Conservation (phyloP, 2,329 filamentous ascomycete genomes). For the Metarhizium guizhouense region DNA sequence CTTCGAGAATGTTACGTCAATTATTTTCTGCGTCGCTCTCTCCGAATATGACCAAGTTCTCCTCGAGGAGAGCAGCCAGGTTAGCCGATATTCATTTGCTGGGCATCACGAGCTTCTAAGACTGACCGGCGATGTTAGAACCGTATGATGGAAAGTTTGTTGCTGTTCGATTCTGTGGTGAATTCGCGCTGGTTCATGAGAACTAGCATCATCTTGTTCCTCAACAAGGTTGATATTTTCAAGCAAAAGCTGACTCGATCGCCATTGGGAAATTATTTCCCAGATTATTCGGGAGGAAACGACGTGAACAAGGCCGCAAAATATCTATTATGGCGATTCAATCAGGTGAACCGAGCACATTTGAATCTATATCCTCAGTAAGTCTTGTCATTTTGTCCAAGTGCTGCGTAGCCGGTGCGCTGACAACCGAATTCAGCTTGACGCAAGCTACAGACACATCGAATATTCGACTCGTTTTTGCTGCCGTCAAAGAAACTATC, state of each 20-base stretch:
- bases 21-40: slow-evolving; percentile 96
- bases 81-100: slow-evolving; percentile 30
- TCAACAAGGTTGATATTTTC: slow-evolving; percentile 99
- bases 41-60: slow-evolving; percentile 98
- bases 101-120: not conserved
- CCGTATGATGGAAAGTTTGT: slow-evolving; percentile 97
- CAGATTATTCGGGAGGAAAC: slow-evolving; percentile 93
- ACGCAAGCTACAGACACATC: slow-evolving; percentile 98
- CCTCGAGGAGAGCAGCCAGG: slow-evolving; percentile 94
- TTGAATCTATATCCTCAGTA: slow-evolving; percentile 97
- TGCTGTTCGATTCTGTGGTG: slow-evolving; percentile 95
- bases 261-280: slow-evolving; percentile 90
- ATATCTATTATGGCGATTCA: slow-evolving; percentile 96
- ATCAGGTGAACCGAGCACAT: slow-evolving; percentile 94
- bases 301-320: slow-evolving; percentile 98
- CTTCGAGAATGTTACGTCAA: slow-evolving; percentile 98
- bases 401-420: not conserved
- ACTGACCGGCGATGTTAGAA: slow-evolving; percentile 50
- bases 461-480: slow-evolving; percentile 95
- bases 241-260: slow-evolving; percentile 87
- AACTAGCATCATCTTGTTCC: slow-evolving; percentile 95
- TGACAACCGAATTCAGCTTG: slow-evolving; percentile 46
- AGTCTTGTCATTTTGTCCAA: slow-evolving; percentile 24
- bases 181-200: slow-evolving; percentile 99
- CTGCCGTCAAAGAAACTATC: slow-evolving; percentile 97